phyloP scores from a whole-genome alignment of 106 monocot species.

The Allium cepa region DNA sequence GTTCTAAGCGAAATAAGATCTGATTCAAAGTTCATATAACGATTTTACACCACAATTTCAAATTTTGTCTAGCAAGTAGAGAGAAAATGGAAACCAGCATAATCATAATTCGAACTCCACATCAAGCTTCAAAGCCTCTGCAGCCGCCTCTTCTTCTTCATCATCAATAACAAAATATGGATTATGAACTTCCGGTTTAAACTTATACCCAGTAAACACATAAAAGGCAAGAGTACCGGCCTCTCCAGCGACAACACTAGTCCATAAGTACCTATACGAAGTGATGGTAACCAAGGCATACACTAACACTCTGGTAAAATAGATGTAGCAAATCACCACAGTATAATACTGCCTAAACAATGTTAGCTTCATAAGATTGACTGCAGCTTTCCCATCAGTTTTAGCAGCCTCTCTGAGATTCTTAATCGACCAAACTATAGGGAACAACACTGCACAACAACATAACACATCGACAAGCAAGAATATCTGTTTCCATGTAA shows the following conservation, averaged over 20 bases:
- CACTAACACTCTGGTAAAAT: background rate
- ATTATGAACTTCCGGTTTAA: constrained; percentile 14
- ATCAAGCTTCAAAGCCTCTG: constrained; percentile 1
- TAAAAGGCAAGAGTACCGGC: background rate
- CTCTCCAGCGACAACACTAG: background rate
- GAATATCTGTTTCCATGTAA: background rate
- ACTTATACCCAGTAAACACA: background rate
- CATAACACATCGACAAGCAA: background rate
- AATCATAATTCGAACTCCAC: constrained; percentile 14
- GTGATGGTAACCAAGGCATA: background rate
- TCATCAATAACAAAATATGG: constrained; percentile 78
- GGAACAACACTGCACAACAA: background rate
- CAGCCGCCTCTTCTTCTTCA: constrained; percentile 77
- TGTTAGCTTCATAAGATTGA: constrained; percentile 84
- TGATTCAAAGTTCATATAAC: too few relatives aligned
- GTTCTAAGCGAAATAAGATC: too few relatives aligned
- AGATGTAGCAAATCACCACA: constrained; percentile 19
- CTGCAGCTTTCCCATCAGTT: constrained; percentile 7
- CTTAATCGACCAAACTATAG: background rate
- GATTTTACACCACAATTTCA: too few relatives aligned
- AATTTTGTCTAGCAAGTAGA: too few relatives aligned
- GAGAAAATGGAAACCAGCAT: constrained; percentile 4
- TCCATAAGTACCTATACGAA: background rate
- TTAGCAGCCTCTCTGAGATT: background rate
- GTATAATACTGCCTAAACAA: constrained; percentile 79